These are phyloP conservation scores for Aspergillus brunneoviolaceus DNA, from an alignment of 2,329 filamentous ascomycete genomes.

Conservation along the genomic window DNA sequence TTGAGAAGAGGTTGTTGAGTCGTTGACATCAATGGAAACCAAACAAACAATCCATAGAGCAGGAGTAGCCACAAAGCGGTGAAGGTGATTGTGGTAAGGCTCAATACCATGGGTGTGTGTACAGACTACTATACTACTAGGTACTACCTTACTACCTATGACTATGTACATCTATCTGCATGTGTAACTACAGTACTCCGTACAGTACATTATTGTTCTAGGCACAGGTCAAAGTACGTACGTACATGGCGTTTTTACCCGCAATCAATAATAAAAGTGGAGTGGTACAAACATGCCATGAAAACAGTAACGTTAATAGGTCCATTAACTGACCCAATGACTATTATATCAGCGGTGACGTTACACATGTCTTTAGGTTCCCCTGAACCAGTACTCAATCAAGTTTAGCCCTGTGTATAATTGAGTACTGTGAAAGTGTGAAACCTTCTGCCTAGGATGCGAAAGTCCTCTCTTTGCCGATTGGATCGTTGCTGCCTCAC, in stretches of 20 bases:
- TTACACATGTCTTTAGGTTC: not conserved
- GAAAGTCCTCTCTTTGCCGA: not conserved
- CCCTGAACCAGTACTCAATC: not conserved
- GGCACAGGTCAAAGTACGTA: not conserved
- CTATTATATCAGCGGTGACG: not conserved
- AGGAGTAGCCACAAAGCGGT: not conserved
- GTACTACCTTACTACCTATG: too few relatives aligned
- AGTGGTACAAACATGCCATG: not conserved
- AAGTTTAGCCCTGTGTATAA: too few relatives aligned
- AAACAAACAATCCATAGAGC: not conserved
- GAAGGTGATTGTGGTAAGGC: not conserved
- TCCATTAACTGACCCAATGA: too few relatives aligned
- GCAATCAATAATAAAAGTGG: not conserved
- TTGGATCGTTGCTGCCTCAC: constrained; percentile 1
- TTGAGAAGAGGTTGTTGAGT: not conserved
- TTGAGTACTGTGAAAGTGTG: not conserved
- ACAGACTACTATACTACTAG: too few relatives aligned
- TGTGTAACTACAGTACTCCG: too few relatives aligned
- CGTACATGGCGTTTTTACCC: not conserved
- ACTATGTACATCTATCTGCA: too few relatives aligned
- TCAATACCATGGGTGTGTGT: not conserved
- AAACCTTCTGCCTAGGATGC: not conserved
- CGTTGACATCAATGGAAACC: not conserved
- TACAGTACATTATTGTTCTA: not conserved
- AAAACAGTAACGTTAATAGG: not conserved